phyloP scores from a whole-genome alignment of 31 red algal species.

The Endocladia muricata region DNA sequence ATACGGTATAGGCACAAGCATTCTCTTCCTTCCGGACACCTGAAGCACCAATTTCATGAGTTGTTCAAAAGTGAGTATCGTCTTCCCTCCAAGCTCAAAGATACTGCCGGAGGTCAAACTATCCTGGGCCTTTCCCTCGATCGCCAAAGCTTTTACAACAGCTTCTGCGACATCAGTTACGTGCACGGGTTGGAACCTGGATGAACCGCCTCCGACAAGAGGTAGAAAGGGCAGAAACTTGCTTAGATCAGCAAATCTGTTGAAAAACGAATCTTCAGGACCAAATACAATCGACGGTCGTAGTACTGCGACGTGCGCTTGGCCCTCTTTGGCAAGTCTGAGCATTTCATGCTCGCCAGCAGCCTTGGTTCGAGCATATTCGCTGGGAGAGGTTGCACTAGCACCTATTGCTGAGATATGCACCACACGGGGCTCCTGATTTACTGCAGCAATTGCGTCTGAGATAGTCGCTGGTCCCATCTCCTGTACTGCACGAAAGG shows the following conservation, averaged over 20 bases:
- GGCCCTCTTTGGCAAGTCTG: background rate
- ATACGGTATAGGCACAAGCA: constrained; percentile 72
- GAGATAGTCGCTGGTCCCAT: constrained; percentile 45
- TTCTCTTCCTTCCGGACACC: constrained; percentile 23
- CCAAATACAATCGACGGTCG: constrained; percentile 89
- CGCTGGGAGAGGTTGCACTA: constrained; percentile 29
- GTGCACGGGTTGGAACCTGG: constrained; percentile 83
- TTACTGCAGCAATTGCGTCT: constrained; percentile 8
- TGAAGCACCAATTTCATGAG: constrained; percentile 59
- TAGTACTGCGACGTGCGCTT: constrained; percentile 35
- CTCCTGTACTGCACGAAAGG: constrained; percentile 66
- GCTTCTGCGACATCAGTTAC: constrained; percentile 78
- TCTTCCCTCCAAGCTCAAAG: constrained; percentile 75
- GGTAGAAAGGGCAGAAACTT: constrained; percentile 70
- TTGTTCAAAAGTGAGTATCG: constrained; percentile 67
- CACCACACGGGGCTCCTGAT: constrained; percentile 33
- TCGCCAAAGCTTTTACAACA: constrained; percentile 21
- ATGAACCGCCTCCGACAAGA: constrained; percentile 66
- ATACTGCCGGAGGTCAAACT: constrained; percentile 6
- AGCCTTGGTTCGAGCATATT: constrained; percentile 77
- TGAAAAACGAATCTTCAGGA: constrained; percentile 86
- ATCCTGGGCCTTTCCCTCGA: background rate
- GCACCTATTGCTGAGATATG: constrained; percentile 89
- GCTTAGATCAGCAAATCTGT: constrained; percentile 68
- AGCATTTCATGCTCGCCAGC: constrained; percentile 44